Conservation (phyloP, 306 rosid species). For the Cajanus cajan region DNA sequence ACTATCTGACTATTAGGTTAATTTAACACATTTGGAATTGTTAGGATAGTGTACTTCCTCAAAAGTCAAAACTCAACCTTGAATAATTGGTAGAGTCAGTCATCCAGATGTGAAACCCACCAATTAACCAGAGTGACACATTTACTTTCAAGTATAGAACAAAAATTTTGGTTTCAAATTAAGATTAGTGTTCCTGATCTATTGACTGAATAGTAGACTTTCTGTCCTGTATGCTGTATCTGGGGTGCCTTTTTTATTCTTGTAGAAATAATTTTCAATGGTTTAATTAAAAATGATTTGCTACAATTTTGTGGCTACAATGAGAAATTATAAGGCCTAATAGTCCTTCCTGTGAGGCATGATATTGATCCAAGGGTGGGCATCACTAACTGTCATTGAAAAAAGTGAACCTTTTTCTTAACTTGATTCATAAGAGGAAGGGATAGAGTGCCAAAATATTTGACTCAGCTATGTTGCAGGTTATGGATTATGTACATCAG, state of each 20-base stretch:
- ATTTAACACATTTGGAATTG: constrained; percentile 5
- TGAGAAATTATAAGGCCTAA: constrained; percentile 25
- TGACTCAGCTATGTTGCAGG: constrained; percentile 47
- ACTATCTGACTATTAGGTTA: constrained; percentile 17
- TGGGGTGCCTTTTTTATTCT: constrained; percentile 18
- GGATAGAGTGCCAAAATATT: constrained; percentile 24
- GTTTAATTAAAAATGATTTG: neutral
- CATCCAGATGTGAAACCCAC: constrained; percentile 1
- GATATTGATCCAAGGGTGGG: constrained; percentile 10
- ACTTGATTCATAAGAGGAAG: constrained; percentile 6
- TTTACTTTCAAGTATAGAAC: neutral
- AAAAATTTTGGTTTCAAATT: constrained; percentile 1
- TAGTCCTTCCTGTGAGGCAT: constrained; percentile 25
- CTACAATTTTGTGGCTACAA: constrained; percentile 10
- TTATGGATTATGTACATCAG: constrained; percentile 59
- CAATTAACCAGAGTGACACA: constrained; percentile 1
- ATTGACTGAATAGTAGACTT: constrained; percentile 11
- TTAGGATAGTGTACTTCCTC: neutral
- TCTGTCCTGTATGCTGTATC: neutral
- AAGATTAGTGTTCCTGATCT: neutral
- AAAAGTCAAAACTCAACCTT: constrained; percentile 19
- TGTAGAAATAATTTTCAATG: neutral
- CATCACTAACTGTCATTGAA: constrained; percentile 3
- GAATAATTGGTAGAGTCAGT: constrained; percentile 6
- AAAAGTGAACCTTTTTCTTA: neutral